Conservation (phyloP, 2,329 filamentous ascomycete species). For the Fusarium circinatum region DNA sequence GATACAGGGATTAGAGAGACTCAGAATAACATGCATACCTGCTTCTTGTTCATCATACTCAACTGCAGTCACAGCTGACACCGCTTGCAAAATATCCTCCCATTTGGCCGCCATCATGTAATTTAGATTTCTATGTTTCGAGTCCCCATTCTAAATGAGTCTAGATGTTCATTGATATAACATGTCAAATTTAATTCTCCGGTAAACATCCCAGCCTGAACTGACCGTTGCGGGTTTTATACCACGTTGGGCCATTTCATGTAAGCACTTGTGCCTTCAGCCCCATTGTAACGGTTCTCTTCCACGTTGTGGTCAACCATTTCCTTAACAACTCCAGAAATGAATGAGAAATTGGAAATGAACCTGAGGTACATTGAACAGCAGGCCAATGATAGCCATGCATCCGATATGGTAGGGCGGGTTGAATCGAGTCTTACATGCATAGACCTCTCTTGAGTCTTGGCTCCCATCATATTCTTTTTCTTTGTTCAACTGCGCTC, state of each 20-base stretch:
- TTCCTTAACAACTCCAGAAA: slow-evolving; percentile 6
- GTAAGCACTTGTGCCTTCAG: slow-evolving; percentile 26
- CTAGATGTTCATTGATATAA: background rate
- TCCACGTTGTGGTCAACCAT: slow-evolving; percentile 15
- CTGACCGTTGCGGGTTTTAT: slow-evolving; percentile 10
- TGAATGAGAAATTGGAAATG: slow-evolving; percentile 12
- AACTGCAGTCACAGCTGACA: background rate
- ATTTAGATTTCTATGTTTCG: background rate
- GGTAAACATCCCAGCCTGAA: background rate
- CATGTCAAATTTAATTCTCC: slow-evolving; percentile 3
- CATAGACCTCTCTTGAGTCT: slow-evolving; percentile 24
- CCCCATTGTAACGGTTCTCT: slow-evolving; percentile 19
- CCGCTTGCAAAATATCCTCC: background rate
- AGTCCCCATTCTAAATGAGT: background rate
- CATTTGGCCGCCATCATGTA: background rate
- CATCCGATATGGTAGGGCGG: background rate
- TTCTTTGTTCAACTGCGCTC: slow-evolving; percentile 16
- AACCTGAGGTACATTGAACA: background rate
- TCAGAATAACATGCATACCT: background rate
- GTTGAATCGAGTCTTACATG: slow-evolving; percentile 32
- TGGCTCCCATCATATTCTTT: slow-evolving; percentile 22
- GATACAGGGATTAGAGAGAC: background rate
- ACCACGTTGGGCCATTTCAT: slow-evolving; percentile 16
- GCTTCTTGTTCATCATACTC: background rate
- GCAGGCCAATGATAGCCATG: slow-evolving; percentile 4